Conservation (phyloP, 2,329 filamentous ascomycete species). For the Talaromyces sp. region DNA sequence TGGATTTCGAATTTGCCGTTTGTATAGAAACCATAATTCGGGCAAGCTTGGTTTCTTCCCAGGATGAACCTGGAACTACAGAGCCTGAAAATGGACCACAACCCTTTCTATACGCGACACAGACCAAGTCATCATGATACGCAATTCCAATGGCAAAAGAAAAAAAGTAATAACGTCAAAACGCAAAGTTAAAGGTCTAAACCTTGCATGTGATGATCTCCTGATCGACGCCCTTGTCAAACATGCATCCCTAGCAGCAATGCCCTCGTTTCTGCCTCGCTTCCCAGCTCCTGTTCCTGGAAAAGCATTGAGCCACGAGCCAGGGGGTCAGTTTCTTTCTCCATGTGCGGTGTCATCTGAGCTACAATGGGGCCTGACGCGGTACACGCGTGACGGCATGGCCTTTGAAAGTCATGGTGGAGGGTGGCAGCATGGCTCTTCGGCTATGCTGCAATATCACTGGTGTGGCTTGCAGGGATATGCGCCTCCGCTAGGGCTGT, state of each 20-base stretch:
- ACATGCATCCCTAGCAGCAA: slow-evolving; percentile 20
- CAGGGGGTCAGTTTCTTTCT: not conserved
- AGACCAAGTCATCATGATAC: not conserved
- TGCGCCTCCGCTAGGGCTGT: slow-evolving; percentile 8
- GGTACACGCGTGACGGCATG: slow-evolving; percentile 3
- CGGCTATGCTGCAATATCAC: slow-evolving; percentile 20
- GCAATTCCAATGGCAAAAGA: not conserved
- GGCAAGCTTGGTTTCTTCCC: not conserved
- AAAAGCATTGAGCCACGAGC: slow-evolving; percentile 4
- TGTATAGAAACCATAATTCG: not conserved
- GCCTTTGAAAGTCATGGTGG: not conserved
- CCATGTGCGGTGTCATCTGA: slow-evolving; percentile 16
- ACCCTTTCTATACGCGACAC: not conserved
- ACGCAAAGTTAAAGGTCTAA: slow-evolving; percentile 13
- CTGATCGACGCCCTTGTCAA: slow-evolving; percentile 15
- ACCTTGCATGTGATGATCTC: slow-evolving; percentile 19
- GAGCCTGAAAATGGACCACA: not conserved
- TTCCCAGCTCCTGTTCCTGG: slow-evolving; percentile 5
- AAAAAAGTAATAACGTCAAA: slow-evolving; percentile 16
- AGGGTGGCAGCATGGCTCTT: slow-evolving; percentile 10
- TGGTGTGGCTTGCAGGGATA: slow-evolving; percentile 18
- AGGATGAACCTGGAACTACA: not conserved
- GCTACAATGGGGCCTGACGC: not conserved
- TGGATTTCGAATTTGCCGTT: not conserved
- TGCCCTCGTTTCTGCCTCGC: slow-evolving; percentile 16